Evolutionary conservation across 2,329 filamentous ascomycete genomes (phyloP).

Genomic region (Penicillium sp.): DNA sequence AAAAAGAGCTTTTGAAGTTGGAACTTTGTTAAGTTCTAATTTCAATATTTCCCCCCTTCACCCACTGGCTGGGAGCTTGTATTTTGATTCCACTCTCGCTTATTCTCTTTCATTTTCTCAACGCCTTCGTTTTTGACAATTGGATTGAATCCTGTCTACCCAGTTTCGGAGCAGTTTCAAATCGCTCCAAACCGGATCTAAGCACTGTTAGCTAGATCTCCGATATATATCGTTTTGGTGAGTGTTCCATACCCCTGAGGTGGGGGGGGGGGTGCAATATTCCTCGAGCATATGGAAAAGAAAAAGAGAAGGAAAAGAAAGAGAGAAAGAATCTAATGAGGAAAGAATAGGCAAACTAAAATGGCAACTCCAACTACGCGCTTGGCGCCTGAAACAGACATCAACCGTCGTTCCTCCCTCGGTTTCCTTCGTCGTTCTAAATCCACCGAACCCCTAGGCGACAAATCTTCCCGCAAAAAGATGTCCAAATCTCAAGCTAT

Average conservation of each 20-base stretch:
- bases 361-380: conserved; percentile 31
- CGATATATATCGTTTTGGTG: conserved; percentile 1
- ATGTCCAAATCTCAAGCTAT: conserved; percentile 38
- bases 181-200: conserved; percentile 2
- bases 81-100: conserved; percentile 23
- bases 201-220: background rate
- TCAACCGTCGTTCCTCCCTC: conserved; percentile 50
- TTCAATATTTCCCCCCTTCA: conserved; percentile 12
- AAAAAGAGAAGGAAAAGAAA: background rate
- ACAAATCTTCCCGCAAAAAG: conserved; percentile 45
- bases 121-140: background rate
- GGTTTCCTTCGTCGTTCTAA: conserved; percentile 66
- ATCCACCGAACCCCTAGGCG: conserved; percentile 61
- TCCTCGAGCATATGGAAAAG: background rate
- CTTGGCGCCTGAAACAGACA: conserved; percentile 3
- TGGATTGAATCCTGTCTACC: background rate
- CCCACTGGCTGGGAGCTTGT: conserved; percentile 32
- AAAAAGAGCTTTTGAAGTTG: conserved; percentile 2
- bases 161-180: background rate
- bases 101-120: conserved; percentile 1
- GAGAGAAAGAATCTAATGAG: conserved; percentile 6
- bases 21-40: conserved; percentile 15
- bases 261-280: background rate
- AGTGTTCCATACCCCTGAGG: conserved; percentile 5
- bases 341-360: conserved; percentile 11